Conservation (phyloP, 345 rosid genomes). For the Alliaria petiolata region DNA sequence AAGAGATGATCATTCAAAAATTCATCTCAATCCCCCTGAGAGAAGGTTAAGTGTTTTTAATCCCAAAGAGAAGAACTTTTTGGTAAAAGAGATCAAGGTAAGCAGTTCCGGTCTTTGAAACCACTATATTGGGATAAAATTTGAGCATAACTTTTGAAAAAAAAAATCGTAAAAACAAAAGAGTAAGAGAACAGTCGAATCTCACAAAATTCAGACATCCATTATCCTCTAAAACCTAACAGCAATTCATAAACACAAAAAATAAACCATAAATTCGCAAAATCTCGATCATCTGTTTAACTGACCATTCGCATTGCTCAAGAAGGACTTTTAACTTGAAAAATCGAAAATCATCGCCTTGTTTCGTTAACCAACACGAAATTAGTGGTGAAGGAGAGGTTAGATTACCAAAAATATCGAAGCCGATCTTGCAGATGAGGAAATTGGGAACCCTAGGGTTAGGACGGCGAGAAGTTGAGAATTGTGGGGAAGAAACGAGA, state of each 20-base stretch:
- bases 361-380: too few relatives aligned
- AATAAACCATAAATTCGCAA: too few relatives aligned
- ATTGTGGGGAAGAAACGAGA: conserved; percentile 27
- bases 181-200: neutral
- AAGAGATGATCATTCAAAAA: neutral
- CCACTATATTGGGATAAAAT: neutral
- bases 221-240: too few relatives aligned
- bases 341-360: too few relatives aligned
- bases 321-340: too few relatives aligned
- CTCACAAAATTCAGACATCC: neutral
- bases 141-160: neutral
- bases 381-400: neutral
- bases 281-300: too few relatives aligned
- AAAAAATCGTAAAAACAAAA: neutral
- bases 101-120: neutral
- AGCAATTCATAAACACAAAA: too few relatives aligned
- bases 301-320: too few relatives aligned
- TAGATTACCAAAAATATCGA: neutral
- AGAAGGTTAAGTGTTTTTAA: too few relatives aligned
- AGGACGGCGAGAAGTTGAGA: conserved; percentile 7
- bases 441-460: neutral
- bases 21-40: neutral
- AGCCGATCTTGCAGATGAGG: neutral
- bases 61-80: neutral
- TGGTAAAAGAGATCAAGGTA: neutral